These are phyloP conservation scores for Scorias spongiosa DNA, from an alignment of 2,329 filamentous ascomycete genomes.

Conservation along the genomic window DNA sequence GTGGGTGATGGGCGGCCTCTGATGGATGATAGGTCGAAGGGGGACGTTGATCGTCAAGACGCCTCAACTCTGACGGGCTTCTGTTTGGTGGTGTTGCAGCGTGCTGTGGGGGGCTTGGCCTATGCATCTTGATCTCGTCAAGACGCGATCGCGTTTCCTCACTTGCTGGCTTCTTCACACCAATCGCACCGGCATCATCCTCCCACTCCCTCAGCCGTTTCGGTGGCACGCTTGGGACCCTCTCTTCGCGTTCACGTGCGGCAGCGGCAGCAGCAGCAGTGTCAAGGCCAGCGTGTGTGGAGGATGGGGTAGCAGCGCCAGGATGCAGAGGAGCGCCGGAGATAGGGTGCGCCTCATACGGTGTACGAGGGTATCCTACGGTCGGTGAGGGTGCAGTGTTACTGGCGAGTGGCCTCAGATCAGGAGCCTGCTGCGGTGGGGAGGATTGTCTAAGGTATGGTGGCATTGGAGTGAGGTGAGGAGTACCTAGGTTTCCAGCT, in stretches of 20 bases:
- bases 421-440: constrained; percentile 49
- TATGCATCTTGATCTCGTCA: constrained; percentile 68
- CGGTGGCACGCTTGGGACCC: constrained; percentile 60
- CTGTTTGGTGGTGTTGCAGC: constrained; percentile 53
- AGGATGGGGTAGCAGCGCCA: constrained; percentile 32
- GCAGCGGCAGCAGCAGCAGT: constrained; percentile 48
- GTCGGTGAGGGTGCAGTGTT: constrained; percentile 65
- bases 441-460: constrained; percentile 43
- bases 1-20: constrained; percentile 76
- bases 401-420: constrained; percentile 69
- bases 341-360: constrained; percentile 62
- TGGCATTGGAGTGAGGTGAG: constrained; percentile 33
- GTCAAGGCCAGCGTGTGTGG: constrained; percentile 19
- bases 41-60: constrained; percentile 50
- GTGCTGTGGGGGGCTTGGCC: constrained; percentile 36
- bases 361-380: constrained; percentile 71
- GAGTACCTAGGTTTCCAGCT: constrained; percentile 24
- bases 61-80: constrained; percentile 55
- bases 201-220: constrained; percentile 93
- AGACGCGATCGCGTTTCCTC: constrained; percentile 78
- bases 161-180: constrained; percentile 70
- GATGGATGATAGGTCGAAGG: constrained; percentile 66
- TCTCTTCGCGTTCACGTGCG: constrained; percentile 51
- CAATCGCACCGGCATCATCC: constrained; percentile 40
- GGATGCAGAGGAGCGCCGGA: constrained; percentile 56